Base-by-base conservation (phyloP, 73 alveolate species). In the Uronychia binucleata region DNA sequence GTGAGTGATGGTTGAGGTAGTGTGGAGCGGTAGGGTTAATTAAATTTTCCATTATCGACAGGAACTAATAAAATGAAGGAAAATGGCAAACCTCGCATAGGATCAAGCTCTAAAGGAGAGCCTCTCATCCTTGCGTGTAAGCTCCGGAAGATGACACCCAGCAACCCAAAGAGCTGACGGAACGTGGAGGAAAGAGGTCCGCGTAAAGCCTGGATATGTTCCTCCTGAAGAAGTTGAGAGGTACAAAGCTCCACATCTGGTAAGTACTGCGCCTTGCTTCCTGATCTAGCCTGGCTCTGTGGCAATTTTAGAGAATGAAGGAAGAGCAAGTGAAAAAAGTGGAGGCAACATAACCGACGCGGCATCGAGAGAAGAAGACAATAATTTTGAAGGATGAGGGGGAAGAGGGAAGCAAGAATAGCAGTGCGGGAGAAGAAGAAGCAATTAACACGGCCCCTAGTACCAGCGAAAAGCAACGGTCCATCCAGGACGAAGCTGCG, bases 91-190 rank as follows among this genome's bases (percentile, higher is more conserved):
- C n/a, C n/a, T n/a, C n/a, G n/a, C n/a, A n/a, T n/a, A n/a, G n/a
- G n/a, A n/a, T n/a, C n/a, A n/a, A n/a, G n/a, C n/a, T n/a, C n/a
- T n/a, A n/a, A n/a, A n/a, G n/a, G n/a, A n/a, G n/a, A n/a, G n/a
- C n/a, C n/a, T n/a, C n/a, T n/a, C n/a, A n/a, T n/a, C n/a, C n/a
- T n/a, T n/a, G n/a, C n/a, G n/a, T n/a, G n/a, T n/a, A n/a, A n/a
- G n/a, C n/a, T n/a, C n/a, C n/a, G n/a, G n/a, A n/a, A n/a, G n/a
- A n/a, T n/a, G n/a, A n/a, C n/a, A 19, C 28, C 11, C 29, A 77
- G 83, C 83, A 77, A 77, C 74, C 32, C 8, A 28, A 8, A 77
- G 83, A 77, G 83, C 77, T 31, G 85, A 78, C 33, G 85, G 85
- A 14, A 31, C 85, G 5, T 78, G 85, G 85, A 31, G 85, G 77